A percentile compares a stretch with the other conserved stretches of the same genome.
Evolutionary conservation across 2,329 filamentous ascomycete species (phyloP).

Genomic region (Elsinoe perseae): DNA sequence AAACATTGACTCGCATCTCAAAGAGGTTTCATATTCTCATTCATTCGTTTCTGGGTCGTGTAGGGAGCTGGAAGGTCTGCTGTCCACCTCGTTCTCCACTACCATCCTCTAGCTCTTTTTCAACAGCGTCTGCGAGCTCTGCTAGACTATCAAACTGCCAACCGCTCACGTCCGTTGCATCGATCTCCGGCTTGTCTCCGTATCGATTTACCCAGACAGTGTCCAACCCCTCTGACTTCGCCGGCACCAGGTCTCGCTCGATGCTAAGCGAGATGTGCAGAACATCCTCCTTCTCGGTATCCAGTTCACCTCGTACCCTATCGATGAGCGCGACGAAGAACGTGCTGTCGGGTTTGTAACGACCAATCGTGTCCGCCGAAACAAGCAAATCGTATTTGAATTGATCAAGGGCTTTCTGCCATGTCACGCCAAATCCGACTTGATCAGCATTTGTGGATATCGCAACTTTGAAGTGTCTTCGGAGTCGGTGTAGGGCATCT

Average conservation of each 20-base stretch:
- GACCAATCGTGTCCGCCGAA: slow-evolving; percentile 63
- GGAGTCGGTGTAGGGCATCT: slow-evolving; percentile 44
- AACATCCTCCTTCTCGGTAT: slow-evolving; percentile 49
- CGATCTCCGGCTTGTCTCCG: slow-evolving; percentile 40
- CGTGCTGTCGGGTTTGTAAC: slow-evolving; percentile 57
- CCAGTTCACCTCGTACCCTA: slow-evolving; percentile 47
- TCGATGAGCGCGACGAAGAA: slow-evolving; percentile 62
- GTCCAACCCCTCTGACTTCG: slow-evolving; percentile 51
- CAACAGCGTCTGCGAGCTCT: slow-evolving; percentile 53
- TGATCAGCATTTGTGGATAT: slow-evolving; percentile 55
- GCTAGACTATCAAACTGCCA: slow-evolving; percentile 54
- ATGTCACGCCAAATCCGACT: slow-evolving; percentile 43
- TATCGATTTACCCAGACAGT: slow-evolving; percentile 59
- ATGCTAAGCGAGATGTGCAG: slow-evolving; percentile 63
- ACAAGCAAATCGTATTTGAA: slow-evolving; percentile 56
- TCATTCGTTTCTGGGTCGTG: neutral
- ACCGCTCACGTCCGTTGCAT: slow-evolving; percentile 38
- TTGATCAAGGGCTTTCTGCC: slow-evolving; percentile 44
- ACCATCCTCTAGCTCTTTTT: slow-evolving; percentile 25
- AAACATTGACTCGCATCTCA: neutral
- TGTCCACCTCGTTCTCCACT: neutral
- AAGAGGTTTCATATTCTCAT: neutral
- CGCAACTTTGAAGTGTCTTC: slow-evolving; percentile 49
- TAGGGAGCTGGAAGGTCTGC: neutral
- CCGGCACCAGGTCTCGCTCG: slow-evolving; percentile 59